Evolutionary conservation across 176 grass and related monocot species (phyloP).

Genomic region (Saccharum spontaneum): DNA sequence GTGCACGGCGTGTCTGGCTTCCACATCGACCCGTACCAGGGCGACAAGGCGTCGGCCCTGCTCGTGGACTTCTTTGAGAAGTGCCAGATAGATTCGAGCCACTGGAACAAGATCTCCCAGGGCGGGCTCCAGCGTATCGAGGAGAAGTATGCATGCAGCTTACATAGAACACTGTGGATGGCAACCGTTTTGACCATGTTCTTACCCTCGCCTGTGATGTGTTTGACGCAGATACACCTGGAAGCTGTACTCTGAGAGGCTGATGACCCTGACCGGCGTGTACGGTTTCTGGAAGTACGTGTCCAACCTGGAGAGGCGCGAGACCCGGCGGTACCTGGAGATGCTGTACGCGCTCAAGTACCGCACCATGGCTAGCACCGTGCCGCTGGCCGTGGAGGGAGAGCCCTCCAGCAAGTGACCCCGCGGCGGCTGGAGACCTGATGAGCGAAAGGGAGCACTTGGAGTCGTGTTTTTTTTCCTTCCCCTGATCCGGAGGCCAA

Average conservation of each 20-base stretch:
- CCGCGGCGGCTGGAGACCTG: not conserved
- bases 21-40: slow-evolving; percentile 98
- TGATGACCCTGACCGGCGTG: slow-evolving; percentile 94
- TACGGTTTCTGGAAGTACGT: slow-evolving; percentile 99
- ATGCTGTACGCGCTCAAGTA: slow-evolving; percentile 99
- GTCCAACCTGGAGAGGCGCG: slow-evolving; percentile 93
- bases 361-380: slow-evolving; percentile 87
- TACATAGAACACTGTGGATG: not conserved
- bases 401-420: slow-evolving; percentile 50
- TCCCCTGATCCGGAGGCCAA: not conserved
- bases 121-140: slow-evolving; percentile 88
- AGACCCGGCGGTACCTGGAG: slow-evolving; percentile 96
- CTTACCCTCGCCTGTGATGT: not conserved
- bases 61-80: slow-evolving; percentile 94
- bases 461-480: slow-evolving; percentile 22
- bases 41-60: slow-evolving; percentile 80
- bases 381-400: slow-evolving; percentile 83
- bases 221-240: slow-evolving; percentile 75
- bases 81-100: slow-evolving; percentile 55
- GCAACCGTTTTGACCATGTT: not conserved
- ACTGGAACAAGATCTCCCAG: slow-evolving; percentile 81
- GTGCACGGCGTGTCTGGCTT: slow-evolving; percentile 86
- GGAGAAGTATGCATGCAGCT: slow-evolving; percentile 73
- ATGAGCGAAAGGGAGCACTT: slow-evolving; percentile 13
- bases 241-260: slow-evolving; percentile 97